Conservation (phyloP, 2,329 filamentous ascomycete genomes). For the Blumeria hordei region DNA sequence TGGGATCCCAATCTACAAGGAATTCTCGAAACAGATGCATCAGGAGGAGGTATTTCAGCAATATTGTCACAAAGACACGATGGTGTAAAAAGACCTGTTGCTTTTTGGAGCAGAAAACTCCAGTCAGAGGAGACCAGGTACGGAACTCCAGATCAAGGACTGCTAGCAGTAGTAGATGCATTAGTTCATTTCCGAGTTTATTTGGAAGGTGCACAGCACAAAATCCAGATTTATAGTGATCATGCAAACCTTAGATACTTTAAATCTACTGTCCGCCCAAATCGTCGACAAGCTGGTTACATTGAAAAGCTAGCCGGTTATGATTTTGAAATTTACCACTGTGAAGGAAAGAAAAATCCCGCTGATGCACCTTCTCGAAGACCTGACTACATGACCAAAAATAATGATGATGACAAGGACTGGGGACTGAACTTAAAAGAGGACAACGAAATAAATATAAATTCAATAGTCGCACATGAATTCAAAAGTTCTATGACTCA, state of each 20-base stretch:
- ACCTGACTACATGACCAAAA: not conserved
- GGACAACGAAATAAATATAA: not conserved
- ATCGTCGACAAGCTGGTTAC: not conserved
- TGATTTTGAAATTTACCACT: not conserved
- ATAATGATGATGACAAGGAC: not conserved
- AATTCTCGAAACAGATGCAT: slow-evolving; percentile 1
- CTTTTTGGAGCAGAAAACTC: not conserved
- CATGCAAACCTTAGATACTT: not conserved
- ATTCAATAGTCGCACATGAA: not conserved
- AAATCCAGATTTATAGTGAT: slow-evolving; percentile 1
- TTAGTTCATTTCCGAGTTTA: not conserved
- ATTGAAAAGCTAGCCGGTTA: not conserved
- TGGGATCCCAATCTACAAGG: slow-evolving; percentile 1
- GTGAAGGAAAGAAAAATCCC: not conserved
- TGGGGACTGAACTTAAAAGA: not conserved
- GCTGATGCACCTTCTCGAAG: not conserved
- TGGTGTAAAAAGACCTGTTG: not conserved
- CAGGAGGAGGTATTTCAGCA: not conserved
- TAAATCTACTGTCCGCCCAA: not conserved
- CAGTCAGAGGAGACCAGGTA: slow-evolving; percentile 1
- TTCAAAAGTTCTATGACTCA: not conserved
- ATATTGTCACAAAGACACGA: not conserved
- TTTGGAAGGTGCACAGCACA: not conserved
- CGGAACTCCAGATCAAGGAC: not conserved
- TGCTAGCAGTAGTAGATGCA: not conserved